These are phyloP conservation scores for Fraxinus albicans DNA, from an alignment of 305 asterid species.

Conservation along the genomic window DNA sequence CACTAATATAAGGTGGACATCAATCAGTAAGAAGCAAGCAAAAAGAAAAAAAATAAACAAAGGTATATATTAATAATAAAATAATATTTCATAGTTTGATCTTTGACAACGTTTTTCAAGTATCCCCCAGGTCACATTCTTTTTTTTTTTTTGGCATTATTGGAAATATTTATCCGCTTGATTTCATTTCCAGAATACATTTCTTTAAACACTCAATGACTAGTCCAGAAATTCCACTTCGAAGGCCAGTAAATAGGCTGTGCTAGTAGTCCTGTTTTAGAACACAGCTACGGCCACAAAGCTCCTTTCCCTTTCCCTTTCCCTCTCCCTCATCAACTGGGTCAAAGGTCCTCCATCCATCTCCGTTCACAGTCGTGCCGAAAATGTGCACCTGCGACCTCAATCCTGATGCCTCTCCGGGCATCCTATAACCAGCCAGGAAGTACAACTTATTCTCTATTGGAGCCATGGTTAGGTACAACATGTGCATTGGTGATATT, in stretches of 20 bases:
- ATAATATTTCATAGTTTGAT: neutral
- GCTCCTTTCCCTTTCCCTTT: constrained; percentile 45
- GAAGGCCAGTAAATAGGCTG: too few species aligned
- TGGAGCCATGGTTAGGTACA: constrained; percentile 67
- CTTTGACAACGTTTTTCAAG: neutral
- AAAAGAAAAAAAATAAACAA: neutral
- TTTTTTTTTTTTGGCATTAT: neutral
- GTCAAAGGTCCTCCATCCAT: constrained; percentile 54
- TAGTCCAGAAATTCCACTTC: too few species aligned
- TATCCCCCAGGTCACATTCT: neutral
- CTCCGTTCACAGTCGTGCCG: constrained; percentile 38
- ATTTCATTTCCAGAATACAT: too few species aligned
- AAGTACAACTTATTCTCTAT: constrained; percentile 44
- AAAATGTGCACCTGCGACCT: constrained; percentile 57
- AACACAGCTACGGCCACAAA: constrained; percentile 56
- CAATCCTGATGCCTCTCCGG: constrained; percentile 31
- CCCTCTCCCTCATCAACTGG: constrained; percentile 48
- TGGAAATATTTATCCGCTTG: too few species aligned
- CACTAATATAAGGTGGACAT: neutral
- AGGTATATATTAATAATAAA: neutral
- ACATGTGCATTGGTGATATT: constrained; percentile 19
- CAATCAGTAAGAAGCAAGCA: neutral
- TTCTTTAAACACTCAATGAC: too few species aligned
- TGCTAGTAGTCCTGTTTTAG: constrained; percentile 27
- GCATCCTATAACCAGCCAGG: constrained; percentile 43